Evolutionary conservation across 1,284 basidiomycete genomes (phyloP), one percentile per base, ranked within the genome.

Genomic region (Stygiomarasmius scandens): DNA sequence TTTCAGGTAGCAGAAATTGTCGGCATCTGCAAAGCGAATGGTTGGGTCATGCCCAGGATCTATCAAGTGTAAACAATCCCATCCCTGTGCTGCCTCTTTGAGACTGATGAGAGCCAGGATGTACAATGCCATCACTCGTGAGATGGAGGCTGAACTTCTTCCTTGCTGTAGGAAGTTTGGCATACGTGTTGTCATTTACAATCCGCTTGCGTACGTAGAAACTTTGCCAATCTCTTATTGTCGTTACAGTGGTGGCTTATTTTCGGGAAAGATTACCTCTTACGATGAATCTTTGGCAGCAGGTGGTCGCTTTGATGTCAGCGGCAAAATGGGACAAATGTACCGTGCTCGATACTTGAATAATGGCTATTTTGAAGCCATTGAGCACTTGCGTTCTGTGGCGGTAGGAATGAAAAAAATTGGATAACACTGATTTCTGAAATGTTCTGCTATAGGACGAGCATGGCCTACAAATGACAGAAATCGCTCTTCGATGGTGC

Each of bases 91-190:
- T 19, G 19, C n/a, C 14, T 41, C 16, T 23, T n/a, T 23, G 22
- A 51, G 11, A 36, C 32, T 27, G 8, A 45, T 27, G 23, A 12
- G 23, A 14, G 29, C 14, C 44, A 76, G 77, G 12, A 80, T 81
- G 75, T 83, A 83, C 66, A 83, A 83, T 55, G 77, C 80, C 1
- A 71, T 83, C 58, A 81, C 79, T 1, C 77, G 83, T 8, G 74
- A 74, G 43, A 80, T 82, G 49, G 82, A 86, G 61, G 59, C 79
- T 1, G 83, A 86, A 66, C 74, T 85, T 22, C 69, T 84, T n/a
- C 81, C 81, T 1, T 83, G 82, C 68, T 74, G 76, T 58, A 76
- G 83, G 53, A 84, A 84, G 64, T 82, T 75, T 66, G 81, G 79
- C 20, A 66, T 87, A 50, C 69, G 81, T 24, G 70, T 84, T 52